Evolutionary conservation across 495 filamentous ascomycete species (phyloP).

Genomic region (Cercophora sp.): DNA sequence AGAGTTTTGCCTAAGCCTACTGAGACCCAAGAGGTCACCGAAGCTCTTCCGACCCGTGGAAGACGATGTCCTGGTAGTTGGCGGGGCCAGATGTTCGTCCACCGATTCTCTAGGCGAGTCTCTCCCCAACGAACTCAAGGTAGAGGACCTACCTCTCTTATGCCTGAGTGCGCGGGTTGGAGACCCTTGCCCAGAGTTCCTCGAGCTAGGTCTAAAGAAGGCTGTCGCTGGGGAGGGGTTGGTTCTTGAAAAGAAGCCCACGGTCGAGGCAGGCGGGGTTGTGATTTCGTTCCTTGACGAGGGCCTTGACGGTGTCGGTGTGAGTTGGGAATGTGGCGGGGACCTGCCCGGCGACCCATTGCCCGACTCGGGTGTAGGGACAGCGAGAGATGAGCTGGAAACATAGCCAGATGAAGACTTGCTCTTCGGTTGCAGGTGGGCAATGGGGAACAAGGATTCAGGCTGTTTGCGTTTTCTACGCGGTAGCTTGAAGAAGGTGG

Average conservation of each 20-base stretch:
- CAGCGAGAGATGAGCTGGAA: slow-evolving; percentile 26
- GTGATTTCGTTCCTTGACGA: slow-evolving; percentile 42
- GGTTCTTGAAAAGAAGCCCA: slow-evolving; percentile 26
- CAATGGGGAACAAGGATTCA: slow-evolving; percentile 67
- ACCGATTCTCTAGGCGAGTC: slow-evolving; percentile 46
- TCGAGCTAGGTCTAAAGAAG: slow-evolving; percentile 60
- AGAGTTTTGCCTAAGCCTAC: slow-evolving; percentile 72
- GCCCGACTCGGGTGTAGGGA: slow-evolving; percentile 21
- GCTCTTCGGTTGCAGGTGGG: slow-evolving; percentile 76
- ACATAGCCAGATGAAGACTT: slow-evolving; percentile 29
- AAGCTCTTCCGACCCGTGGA: slow-evolving; percentile 88
- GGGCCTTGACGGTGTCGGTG: slow-evolving; percentile 48
- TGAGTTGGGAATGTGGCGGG: slow-evolving; percentile 22
- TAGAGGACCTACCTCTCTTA: slow-evolving; percentile 76
- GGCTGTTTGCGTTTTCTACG: slow-evolving; percentile 74
- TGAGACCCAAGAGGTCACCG: slow-evolving; percentile 76
- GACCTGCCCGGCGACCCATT: slow-evolving; percentile 15
- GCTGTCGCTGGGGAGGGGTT: slow-evolving; percentile 48
- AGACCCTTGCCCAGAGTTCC: slow-evolving; percentile 69
- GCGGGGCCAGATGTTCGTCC: slow-evolving; percentile 54
- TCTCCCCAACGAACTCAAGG: slow-evolving; percentile 69
- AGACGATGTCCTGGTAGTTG: slow-evolving; percentile 67
- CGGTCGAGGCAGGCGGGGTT: slow-evolving; percentile 33
- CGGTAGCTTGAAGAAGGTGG: slow-evolving; percentile 75
- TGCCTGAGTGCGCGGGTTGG: slow-evolving; percentile 54